A percentile compares a stretch with the other conserved stretches of the same genome.
These are phyloP conservation scores for Yamadazyma taylorii DNA, from an alignment of 1,139 yeast genomes.

Conservation along the genomic window DNA sequence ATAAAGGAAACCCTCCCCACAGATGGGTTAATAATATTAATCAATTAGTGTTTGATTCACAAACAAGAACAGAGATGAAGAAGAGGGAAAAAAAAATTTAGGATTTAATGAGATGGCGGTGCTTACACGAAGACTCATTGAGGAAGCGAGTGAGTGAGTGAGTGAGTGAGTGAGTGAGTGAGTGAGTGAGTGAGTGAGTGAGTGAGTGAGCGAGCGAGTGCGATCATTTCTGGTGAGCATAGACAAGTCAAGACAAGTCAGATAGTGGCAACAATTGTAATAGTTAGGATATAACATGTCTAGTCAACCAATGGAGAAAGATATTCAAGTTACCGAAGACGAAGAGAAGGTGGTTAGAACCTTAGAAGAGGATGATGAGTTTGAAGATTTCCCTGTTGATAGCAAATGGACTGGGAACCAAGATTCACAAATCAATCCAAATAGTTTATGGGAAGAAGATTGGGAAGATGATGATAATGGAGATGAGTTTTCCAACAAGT, in stretches of 20 bases:
- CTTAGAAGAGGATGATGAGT: conserved; percentile 90
- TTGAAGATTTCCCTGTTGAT: conserved; percentile 92
- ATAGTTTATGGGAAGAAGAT: conserved; percentile 84
- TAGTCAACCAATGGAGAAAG: no score
- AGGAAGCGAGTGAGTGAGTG: no score
- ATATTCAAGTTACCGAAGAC: background rate
- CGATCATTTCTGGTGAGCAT: no score
- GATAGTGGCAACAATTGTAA: background rate
- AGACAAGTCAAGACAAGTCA: no score
- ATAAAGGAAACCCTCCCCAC: no score
- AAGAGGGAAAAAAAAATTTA: background rate
- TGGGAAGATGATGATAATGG: conserved; percentile 95
- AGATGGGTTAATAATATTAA: no score
- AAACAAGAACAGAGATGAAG: no score
- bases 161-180: no score
- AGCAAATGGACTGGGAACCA: conserved; percentile 46
- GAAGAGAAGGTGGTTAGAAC: conserved; percentile 51
- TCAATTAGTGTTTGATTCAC: no score
- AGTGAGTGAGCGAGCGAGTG: background rate
- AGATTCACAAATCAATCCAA: conserved; percentile 42
- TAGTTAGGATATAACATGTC: no score
- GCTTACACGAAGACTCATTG: no score
- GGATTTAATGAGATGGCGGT: background rate
- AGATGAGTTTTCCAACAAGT: conserved; percentile 73
- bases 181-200: no score